These are phyloP conservation scores for Sporisorium exsertum DNA, from an alignment of 1,284 basidiomycete genomes.

Conservation along the genomic window DNA sequence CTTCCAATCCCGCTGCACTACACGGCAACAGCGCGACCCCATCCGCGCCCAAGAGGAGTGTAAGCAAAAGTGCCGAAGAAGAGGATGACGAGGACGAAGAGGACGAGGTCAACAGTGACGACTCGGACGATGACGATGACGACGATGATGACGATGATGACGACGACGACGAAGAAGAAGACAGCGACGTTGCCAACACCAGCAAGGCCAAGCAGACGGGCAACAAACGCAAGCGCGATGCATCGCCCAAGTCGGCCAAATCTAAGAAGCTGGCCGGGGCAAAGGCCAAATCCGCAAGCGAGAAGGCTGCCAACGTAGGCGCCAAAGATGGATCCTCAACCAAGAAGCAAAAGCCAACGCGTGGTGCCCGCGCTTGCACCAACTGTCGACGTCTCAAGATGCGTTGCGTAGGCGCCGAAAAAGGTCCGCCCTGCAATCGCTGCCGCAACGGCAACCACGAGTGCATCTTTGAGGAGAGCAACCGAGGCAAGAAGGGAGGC, in stretches of 20 bases:
- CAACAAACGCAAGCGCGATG: conserved; percentile 50
- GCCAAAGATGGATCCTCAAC: conserved; percentile 23
- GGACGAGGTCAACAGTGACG: conserved; percentile 39
- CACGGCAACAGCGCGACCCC: conserved; percentile 23
- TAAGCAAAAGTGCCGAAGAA: conserved; percentile 21
- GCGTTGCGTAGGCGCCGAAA: conserved; percentile 93
- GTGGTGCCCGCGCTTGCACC: conserved; percentile 80
- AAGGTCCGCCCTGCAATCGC: conserved; percentile 88
- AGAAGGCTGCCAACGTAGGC: conserved; percentile 10
- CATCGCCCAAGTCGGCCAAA: conserved; percentile 26
- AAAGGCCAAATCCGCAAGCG: conserved; percentile 20
- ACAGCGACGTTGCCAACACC: conserved; percentile 30
- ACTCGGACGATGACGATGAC: conserved; percentile 38
- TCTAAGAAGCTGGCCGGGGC: conserved; percentile 16
- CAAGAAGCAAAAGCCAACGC: conserved; percentile 66
- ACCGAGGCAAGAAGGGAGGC: conserved; percentile 67
- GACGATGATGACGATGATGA: conserved; percentile 31
- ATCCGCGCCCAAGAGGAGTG: conserved; percentile 28
- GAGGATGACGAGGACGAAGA: conserved; percentile 44
- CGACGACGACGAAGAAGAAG: conserved; percentile 24
- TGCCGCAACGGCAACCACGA: conserved; percentile 65
- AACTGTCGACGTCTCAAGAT: conserved; percentile 97
- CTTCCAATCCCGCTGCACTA: conserved; percentile 38
- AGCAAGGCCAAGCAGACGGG: conserved; percentile 18
- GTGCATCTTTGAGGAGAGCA: conserved; percentile 67